Conservation (phyloP, 1,139 yeast genomes). For the Suhomyces choctaworum region DNA sequence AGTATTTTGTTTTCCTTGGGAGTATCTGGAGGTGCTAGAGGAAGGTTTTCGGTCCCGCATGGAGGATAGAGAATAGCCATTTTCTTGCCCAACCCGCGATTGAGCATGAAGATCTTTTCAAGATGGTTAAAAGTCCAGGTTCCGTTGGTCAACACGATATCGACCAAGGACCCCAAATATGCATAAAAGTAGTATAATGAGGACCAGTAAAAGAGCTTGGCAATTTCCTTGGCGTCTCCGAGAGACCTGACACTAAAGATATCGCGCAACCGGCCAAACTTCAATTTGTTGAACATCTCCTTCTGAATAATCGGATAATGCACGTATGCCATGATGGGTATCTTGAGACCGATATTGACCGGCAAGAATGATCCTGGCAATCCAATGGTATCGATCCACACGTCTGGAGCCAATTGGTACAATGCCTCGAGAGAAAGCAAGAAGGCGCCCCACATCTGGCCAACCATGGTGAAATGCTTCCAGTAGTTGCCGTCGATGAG, state of each 20-base stretch:
- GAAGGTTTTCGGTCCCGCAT: conserved; percentile 64
- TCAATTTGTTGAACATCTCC: conserved; percentile 75
- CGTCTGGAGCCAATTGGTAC: conserved; percentile 71
- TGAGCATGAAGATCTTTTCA: conserved; percentile 54
- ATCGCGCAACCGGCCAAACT: conserved; percentile 26
- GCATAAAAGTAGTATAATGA: conserved; percentile 60
- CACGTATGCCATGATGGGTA: conserved; percentile 84
- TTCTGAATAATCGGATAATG: conserved; percentile 90
- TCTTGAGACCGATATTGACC: conserved; percentile 51
- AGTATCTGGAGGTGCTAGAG: conserved; percentile 13
- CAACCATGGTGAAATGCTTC: conserved; percentile 78
- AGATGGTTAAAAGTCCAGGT: conserved; percentile 90
- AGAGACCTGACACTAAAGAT: conserved; percentile 1
- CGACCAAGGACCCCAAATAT: conserved; percentile 65
- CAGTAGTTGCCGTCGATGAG: conserved; percentile 72
- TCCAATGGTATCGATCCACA: conserved; percentile 95
- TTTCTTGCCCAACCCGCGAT: conserved; percentile 22
- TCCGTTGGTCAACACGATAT: conserved; percentile 75
- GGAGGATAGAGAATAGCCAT: conserved; percentile 78
- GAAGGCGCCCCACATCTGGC: conserved; percentile 83
- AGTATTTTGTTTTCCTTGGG: conserved; percentile 58
- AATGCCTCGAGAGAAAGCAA: conserved; percentile 72
- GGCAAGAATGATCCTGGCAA: conserved; percentile 80
- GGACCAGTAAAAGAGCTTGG: conserved; percentile 61
- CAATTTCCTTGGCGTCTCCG: conserved; percentile 5